phyloP scores from a whole-genome alignment of 2,329 filamentous ascomycete genomes.

The Neonectria sp. region DNA sequence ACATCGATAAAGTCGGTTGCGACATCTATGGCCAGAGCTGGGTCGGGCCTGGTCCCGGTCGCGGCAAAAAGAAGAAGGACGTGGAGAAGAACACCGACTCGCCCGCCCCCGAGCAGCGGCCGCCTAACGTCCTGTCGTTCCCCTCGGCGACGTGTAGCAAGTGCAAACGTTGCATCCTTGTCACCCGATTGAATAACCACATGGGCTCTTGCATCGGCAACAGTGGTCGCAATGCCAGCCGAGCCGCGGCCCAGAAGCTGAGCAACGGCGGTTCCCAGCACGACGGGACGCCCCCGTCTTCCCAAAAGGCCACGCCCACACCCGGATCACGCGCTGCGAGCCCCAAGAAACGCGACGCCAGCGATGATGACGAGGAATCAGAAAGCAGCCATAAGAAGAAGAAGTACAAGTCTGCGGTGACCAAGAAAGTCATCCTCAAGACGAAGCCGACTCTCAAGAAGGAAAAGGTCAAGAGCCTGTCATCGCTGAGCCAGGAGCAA shows the following conservation, averaged over 20 bases:
- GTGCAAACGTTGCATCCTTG: conserved; percentile 76
- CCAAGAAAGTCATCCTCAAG: conserved; percentile 72
- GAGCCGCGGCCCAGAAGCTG: conserved; percentile 75
- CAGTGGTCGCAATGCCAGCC: conserved; percentile 74
- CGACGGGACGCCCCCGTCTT: conserved; percentile 72
- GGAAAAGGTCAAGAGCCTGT: conserved; percentile 68
- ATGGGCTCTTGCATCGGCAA: conserved; percentile 79
- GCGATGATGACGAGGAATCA: conserved; percentile 69
- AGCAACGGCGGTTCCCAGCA: conserved; percentile 70
- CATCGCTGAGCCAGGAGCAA: conserved; percentile 66
- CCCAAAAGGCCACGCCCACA: conserved; percentile 73
- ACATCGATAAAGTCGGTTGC: conserved; percentile 81
- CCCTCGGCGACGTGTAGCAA: conserved; percentile 78
- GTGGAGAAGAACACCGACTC: conserved; percentile 73
- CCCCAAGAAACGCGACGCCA: conserved; percentile 71
- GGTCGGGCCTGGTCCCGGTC: conserved; percentile 78
- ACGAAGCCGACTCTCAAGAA: conserved; percentile 67
- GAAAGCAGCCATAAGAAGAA: conserved; percentile 71
- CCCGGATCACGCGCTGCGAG: conserved; percentile 69
- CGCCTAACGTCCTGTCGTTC: conserved; percentile 74
- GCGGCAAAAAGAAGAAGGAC: conserved; percentile 86
- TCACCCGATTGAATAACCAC: conserved; percentile 77
- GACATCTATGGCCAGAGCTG: conserved; percentile 89
- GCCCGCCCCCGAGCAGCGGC: conserved; percentile 67
- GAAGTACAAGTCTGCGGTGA: conserved; percentile 65